A percentile compares a stretch with the other conserved stretches of the same genome.
These are phyloP conservation scores for Uronychia binucleata DNA, from an alignment of 73 alveolate species.

Conservation along the genomic window DNA sequence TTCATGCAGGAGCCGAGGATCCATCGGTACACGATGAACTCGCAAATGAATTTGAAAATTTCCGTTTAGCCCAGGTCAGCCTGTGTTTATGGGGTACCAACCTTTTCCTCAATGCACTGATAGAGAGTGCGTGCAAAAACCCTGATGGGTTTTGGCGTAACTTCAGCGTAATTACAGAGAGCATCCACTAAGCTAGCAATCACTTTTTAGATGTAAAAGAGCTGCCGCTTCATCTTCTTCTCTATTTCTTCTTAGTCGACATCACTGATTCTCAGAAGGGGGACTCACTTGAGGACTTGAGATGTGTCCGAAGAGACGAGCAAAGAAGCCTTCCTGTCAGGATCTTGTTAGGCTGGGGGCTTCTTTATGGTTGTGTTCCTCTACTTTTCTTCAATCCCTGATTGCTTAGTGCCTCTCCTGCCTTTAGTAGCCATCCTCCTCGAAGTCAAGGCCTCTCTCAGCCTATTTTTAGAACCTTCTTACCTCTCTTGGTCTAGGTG, in stretches of 20 bases:
- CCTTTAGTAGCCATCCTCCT: neutral
- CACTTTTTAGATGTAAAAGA: neutral
- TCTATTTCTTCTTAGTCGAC: neutral
- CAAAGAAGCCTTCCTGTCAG: too few species aligned
- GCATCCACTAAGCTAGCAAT: neutral
- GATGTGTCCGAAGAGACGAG: too few species aligned
- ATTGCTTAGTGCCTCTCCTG: neutral
- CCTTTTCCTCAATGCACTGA: neutral
- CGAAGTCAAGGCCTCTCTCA: slow-evolving; percentile 1
- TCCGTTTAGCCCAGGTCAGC: neutral
- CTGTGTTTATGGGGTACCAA: too few species aligned
- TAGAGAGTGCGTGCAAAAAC: neutral
- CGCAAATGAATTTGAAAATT: neutral
- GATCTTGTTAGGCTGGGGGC: neutral
- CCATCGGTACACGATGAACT: neutral
- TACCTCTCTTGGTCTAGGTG: neutral
- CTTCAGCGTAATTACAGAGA: neutral
- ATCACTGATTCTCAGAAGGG: too few species aligned
- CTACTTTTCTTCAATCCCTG: neutral
- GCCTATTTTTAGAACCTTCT: too few species aligned
- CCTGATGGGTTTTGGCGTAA: neutral
- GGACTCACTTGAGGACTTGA: too few species aligned
- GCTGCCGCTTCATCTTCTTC: neutral
- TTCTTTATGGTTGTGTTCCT: too few species aligned
- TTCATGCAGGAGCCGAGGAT: neutral